Percentiles rank a stretch among this genome's conserved stretches.
Conservation (phyloP, 2,329 filamentous ascomycete species). For the Emmonsia crescens region DNA sequence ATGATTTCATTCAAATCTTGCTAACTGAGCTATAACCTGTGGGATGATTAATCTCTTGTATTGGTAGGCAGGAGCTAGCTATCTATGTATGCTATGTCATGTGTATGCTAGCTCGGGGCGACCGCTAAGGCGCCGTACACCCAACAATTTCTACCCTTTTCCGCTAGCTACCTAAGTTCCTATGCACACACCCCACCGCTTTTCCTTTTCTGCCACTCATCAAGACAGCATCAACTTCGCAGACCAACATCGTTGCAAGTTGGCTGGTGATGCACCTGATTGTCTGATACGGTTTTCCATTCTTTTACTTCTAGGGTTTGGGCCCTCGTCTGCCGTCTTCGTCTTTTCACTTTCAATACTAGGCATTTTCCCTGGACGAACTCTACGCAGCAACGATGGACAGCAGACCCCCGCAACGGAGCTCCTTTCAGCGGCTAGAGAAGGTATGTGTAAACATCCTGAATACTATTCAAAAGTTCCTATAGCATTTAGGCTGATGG, state of each 20-base stretch:
- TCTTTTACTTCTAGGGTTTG: not conserved
- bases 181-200: not conserved
- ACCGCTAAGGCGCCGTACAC: too few species aligned
- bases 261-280: not conserved
- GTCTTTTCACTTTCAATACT: not conserved
- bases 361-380: not conserved
- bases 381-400: not conserved
- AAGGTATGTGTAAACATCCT: conserved; percentile 40
- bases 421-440: conserved; percentile 97
- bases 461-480: conserved; percentile 1
- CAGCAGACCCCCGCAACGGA: conserved; percentile 82
- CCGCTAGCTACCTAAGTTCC: too few species aligned
- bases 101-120: too few species aligned
- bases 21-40: too few species aligned
- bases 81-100: too few species aligned
- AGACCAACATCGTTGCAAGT: not conserved
- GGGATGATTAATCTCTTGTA: too few species aligned
- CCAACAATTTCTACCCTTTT: too few species aligned
- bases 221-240: not conserved
- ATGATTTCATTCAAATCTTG: too few species aligned
- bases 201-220: not conserved
- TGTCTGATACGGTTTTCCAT: not conserved
- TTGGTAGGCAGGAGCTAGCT: too few species aligned
- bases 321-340: not conserved
- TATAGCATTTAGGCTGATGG: conserved; percentile 20